Base-by-base conservation (phyloP, 805 yeast genomes). In the Saturnispora quitensis region DNA sequence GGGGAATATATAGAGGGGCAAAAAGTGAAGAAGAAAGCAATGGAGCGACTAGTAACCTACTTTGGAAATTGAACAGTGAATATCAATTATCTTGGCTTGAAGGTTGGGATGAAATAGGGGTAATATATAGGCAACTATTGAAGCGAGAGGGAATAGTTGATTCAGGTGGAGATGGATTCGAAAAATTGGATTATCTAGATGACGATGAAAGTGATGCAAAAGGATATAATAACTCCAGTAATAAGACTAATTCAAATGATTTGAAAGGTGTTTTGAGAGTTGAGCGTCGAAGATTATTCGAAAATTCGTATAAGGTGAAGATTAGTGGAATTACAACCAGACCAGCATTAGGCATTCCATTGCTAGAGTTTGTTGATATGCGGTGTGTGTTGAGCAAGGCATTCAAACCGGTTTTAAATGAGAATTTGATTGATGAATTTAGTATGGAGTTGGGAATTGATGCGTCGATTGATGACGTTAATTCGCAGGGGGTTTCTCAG, bases 61-160 rank as follows among this genome's bases (percentile, higher is more conserved):
- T 63, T 43, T 68, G 72, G 50, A 68, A 73, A 3, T 63, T 77
- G 51, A 70, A 69, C 40, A 67, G 75, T 47, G 85, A 83, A 51
- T 78, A 81, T 60, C 96, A 89, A 61, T 59, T 81, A 18, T 86
- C 90, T 6, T 80, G 84, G 76, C 68, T 80, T 44, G 74, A 80
- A 20, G 96, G 96, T 0, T 89, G 95, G 95, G 81, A 78, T 55
- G 69, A 61, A 25, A 57, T 64, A 28, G 70, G 64, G 1, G 53
- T 61, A 2, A 55, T 66, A 7, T 66, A 64, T 50, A 51, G 70
- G 6, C 70, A 66, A 43, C 51, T 65, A 47, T 52, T 51, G 50
- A 50, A 33, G 45, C 52, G 52, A 43, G 57, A 52, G 35, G 60
- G 56, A 17, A 40, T 50, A 9, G 50, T 53, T 15, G 58, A 56